Percentiles rank a stretch among this genome's conserved stretches.
Conservation (phyloP, 768 basidiomycete genomes). For the Clitopilus hobsonii region DNA sequence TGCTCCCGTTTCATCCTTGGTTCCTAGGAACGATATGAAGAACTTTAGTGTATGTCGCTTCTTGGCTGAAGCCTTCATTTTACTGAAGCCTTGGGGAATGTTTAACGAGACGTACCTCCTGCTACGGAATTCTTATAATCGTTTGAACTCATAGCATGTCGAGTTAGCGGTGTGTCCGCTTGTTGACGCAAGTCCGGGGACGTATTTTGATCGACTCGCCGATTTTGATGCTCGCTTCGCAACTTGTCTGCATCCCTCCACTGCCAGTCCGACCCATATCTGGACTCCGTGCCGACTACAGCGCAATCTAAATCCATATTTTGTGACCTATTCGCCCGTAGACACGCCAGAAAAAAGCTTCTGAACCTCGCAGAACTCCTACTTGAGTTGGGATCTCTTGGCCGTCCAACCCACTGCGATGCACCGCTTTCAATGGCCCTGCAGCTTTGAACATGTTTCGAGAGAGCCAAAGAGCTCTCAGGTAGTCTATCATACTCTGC, state of each 20-base stretch:
- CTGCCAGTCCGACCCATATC: neutral
- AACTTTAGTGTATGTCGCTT: neutral
- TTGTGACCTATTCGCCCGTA: neutral
- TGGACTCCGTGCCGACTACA: neutral
- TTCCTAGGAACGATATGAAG: neutral
- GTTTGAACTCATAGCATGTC: neutral
- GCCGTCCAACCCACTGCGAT: neutral
- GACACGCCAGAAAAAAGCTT: neutral
- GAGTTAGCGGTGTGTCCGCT: neutral
- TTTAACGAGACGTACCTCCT: neutral
- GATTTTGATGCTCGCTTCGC: neutral
- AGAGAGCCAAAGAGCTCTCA: neutral
- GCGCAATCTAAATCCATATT: neutral
- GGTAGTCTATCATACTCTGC: neutral
- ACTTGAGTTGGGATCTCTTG: neutral
- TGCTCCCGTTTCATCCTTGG: neutral
- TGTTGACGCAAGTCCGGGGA: neutral
- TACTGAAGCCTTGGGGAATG: neutral
- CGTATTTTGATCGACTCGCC: neutral
- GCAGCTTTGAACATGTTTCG: neutral
- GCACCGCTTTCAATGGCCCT: neutral
- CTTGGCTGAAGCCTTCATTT: neutral
- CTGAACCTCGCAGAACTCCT: neutral
- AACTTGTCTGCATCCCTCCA: neutral
- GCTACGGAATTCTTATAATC: slow-evolving; percentile 1